Conservation (phyloP, 2,329 filamentous ascomycete species). For the Whalleya microplaca region DNA sequence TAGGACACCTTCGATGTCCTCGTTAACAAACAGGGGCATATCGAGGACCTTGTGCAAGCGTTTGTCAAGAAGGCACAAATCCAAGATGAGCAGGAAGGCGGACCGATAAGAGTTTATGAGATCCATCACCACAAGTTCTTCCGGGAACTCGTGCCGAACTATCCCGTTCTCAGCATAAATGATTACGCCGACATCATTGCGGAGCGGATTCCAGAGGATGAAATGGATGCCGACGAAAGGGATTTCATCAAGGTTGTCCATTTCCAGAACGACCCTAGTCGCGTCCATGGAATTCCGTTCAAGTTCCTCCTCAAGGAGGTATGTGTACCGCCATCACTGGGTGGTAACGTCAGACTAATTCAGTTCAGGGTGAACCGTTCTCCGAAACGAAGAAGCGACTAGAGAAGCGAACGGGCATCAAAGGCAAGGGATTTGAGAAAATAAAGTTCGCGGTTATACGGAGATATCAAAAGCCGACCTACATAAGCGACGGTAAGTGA, state of each 20-base stretch:
- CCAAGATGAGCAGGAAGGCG: conserved; percentile 70
- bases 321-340: conserved; percentile 37
- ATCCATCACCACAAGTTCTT: conserved; percentile 81
- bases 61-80: conserved; percentile 82
- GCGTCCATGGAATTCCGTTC: conserved; percentile 88
- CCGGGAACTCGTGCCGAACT: conserved; percentile 72
- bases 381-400: conserved; percentile 92
- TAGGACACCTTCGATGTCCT: conserved; percentile 81
- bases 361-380: conserved; percentile 75
- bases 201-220: conserved; percentile 78
- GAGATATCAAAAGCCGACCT: conserved; percentile 72
- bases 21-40: conserved; percentile 81
- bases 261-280: conserved; percentile 86
- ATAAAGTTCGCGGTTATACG: conserved; percentile 90
- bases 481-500: conserved; percentile 82
- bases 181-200: conserved; percentile 85
- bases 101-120: conserved; percentile 80
- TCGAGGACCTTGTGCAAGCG: conserved; percentile 76
- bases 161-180: conserved; percentile 78
- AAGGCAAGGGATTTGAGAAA: conserved; percentile 98
- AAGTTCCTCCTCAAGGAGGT: conserved; percentile 84
- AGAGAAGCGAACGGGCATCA: conserved; percentile 89
- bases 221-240: conserved; percentile 58
- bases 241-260: conserved; percentile 82
- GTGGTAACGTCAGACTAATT: conserved; percentile 19